Evolutionary conservation across 2,329 filamentous ascomycete species (phyloP), one percentile per base, ranked within the genome.

Genomic region (Curvularia verruculosa): DNA sequence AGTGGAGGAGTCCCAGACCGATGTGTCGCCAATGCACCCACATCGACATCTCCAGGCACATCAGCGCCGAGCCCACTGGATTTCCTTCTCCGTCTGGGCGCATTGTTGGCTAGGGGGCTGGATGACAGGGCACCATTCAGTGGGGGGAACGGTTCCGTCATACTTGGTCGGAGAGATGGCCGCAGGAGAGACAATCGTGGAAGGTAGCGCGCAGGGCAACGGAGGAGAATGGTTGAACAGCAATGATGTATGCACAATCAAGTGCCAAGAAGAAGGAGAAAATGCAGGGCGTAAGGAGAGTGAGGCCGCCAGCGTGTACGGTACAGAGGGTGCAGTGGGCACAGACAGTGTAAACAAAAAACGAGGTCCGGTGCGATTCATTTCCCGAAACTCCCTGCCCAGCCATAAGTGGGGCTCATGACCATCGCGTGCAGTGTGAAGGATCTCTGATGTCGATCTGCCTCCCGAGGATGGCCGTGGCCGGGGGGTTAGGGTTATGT

Each of bases 1-100:
- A 62, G 41, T 41, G 69, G 65, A 41, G 67, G 67, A 18, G 61
- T 74, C 8, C 47, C 45, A 26, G 54, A 59, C 23, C 63, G 56
- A 49, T 76, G 66, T 28, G 83, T 85, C 56, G 82, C 82, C 49
- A 85, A 73, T 18, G 82, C 77, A 31, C 79, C 80, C 23, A 76
- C 81, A 60, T 85, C 82, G 39, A 75, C 80, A 26, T 43, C 40
- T 15, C 40, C 40, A 26, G 79, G 80, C 26, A 76, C 81, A 60
- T 85, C 83, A 37, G 76, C 80, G 29, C 82, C 82, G 15, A 85
- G 74, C 36, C 75, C 80, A 67, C 79, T 82, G 15, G 78, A 80
- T 62, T 79, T 80, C 64, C 80, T 71, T 63, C 79, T 72, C 64
- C 74, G 67, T 18, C 60, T 53, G 3, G 53, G 41, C 21, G 57